These are phyloP conservation scores for Microcos paniculata DNA, from an alignment of 345 rosid genomes.

Conservation along the genomic window DNA sequence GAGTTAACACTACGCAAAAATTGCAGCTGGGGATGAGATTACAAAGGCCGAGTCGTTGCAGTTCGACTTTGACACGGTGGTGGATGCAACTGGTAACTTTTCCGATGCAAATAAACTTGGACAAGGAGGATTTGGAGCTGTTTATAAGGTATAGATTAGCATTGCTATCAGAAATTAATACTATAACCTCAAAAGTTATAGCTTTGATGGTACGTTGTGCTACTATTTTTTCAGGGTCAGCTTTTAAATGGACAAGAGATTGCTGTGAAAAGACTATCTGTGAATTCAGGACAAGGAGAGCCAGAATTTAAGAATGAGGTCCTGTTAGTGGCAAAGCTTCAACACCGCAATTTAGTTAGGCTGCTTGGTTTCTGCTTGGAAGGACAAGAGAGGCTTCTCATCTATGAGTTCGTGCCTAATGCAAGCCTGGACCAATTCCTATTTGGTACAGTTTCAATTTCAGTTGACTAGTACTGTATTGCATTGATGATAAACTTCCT, in stretches of 20 bases:
- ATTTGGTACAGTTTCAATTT: neutral
- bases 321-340: too few relatives aligned
- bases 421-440: constrained; percentile 1
- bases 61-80: constrained; percentile 18
- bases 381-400: neutral
- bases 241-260: constrained; percentile 16
- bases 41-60: constrained; percentile 15
- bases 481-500: too few relatives aligned
- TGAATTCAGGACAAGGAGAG: constrained; percentile 23
- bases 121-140: too few relatives aligned
- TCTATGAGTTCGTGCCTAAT: constrained; percentile 13
- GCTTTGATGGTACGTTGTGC: neutral
- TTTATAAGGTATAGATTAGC: too few relatives aligned
- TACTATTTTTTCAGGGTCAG: neutral
- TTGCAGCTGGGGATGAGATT: constrained; percentile 12
- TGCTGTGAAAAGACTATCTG: constrained; percentile 23
- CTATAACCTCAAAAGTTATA: too few relatives aligned
- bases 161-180: too few relatives aligned
- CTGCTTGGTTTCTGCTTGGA: too few relatives aligned
- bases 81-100: constrained; percentile 21
- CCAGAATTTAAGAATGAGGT: too few relatives aligned
- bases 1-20: neutral
- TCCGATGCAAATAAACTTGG: constrained; percentile 26
- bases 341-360: too few relatives aligned
- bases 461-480: too few relatives aligned